Percentiles rank a stretch among this genome's conserved stretches.
Conservation (phyloP, 1,284 basidiomycete species). For the Waitea zeae region DNA sequence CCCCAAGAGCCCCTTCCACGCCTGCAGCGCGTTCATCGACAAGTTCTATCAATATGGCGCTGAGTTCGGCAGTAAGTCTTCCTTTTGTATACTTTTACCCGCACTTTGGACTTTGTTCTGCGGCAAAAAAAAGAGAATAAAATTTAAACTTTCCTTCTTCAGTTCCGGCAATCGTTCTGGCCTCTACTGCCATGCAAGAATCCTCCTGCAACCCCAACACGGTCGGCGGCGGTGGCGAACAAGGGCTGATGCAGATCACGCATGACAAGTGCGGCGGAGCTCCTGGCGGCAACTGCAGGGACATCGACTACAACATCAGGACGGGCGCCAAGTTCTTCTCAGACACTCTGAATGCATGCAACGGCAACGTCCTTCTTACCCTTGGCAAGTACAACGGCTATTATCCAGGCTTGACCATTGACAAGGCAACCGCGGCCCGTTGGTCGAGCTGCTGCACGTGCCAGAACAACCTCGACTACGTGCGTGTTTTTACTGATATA, state of each 20-base stretch:
- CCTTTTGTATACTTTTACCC: neutral
- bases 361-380: constrained; percentile 41
- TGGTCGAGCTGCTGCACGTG: constrained; percentile 40
- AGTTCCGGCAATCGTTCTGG: constrained; percentile 61
- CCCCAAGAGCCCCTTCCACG: constrained; percentile 36
- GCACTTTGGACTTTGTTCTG: too few species aligned
- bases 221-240: constrained; percentile 65
- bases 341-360: constrained; percentile 27
- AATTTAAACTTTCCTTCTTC: constrained; percentile 2
- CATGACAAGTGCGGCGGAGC: constrained; percentile 60
- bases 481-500: constrained; percentile 17
- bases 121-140: too few species aligned
- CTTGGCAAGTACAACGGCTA: constrained; percentile 76
- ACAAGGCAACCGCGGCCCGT: constrained; percentile 40
- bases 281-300: constrained; percentile 44
- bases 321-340: constrained; percentile 47
- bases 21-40: constrained; percentile 37
- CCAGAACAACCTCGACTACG: constrained; percentile 72
- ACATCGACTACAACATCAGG: constrained; percentile 51
- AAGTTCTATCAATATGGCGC: constrained; percentile 46
- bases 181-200: constrained; percentile 76
- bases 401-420: constrained; percentile 41
- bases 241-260: constrained; percentile 78
- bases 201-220: constrained; percentile 53
- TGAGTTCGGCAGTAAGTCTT: constrained; percentile 26